Evolutionary conservation across 345 rosid species (phyloP).

Genomic region (Fremontodendron californicum): DNA sequence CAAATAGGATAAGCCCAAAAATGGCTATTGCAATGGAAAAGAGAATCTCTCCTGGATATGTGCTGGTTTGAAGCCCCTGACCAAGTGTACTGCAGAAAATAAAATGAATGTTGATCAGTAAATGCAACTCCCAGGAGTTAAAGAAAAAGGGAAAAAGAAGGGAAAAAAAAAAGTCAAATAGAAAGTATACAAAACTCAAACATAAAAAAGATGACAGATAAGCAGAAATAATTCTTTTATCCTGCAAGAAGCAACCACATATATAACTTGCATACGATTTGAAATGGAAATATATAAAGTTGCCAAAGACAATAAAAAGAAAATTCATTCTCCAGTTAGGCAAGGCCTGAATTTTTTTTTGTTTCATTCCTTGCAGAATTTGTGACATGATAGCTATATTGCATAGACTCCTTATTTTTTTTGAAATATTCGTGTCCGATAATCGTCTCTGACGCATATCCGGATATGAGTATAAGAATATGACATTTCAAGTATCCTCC

Average conservation of each 20-base stretch:
- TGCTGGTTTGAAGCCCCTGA: slow-evolving; percentile 86
- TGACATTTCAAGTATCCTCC: too few species aligned
- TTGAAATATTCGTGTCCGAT: too few species aligned
- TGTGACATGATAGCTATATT: too few species aligned
- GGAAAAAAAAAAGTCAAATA: neutral
- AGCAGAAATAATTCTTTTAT: neutral
- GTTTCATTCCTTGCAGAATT: too few species aligned
- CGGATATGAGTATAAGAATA: too few species aligned
- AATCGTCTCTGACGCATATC: too few species aligned
- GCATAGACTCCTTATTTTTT: too few species aligned
- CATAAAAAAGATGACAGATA: neutral
- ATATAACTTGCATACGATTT: neutral
- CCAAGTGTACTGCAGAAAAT: slow-evolving; percentile 62
- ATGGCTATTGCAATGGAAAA: slow-evolving; percentile 74
- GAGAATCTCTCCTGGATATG: slow-evolving; percentile 63
- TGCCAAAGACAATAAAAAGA: too few species aligned
- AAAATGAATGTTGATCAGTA: neutral
- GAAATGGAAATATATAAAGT: too few species aligned
- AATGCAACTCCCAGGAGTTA: neutral
- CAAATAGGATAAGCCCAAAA: slow-evolving; percentile 71
- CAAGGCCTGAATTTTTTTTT: too few species aligned
- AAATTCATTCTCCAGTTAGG: too few species aligned
- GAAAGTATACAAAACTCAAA: neutral
- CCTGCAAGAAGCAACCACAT: neutral
- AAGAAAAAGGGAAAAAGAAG: neutral